These are phyloP conservation scores for Hansenula anomala DNA, from an alignment of 1,139 yeast species.

Conservation along the genomic window DNA sequence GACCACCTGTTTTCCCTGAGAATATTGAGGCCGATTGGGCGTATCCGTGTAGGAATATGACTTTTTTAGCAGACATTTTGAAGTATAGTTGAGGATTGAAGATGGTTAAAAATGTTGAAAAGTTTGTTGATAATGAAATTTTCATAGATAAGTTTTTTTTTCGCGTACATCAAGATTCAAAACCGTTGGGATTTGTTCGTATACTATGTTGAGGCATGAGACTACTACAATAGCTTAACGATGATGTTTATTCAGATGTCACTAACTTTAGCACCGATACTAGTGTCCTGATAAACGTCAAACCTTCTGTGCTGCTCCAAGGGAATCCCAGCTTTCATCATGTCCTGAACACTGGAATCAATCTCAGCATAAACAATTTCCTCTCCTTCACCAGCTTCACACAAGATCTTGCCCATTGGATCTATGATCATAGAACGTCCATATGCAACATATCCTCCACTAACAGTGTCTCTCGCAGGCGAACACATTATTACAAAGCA, in stretches of 20 bases:
- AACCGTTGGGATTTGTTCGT: no score
- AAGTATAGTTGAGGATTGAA: background rate
- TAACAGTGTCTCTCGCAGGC: constrained; percentile 80
- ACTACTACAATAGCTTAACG: no score
- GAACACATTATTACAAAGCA: constrained; percentile 75
- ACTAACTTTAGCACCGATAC: background rate
- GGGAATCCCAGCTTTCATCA: constrained; percentile 61
- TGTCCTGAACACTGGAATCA: constrained; percentile 63
- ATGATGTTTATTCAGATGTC: no score
- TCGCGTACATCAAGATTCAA: no score
- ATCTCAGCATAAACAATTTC: constrained; percentile 77
- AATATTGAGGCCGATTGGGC: constrained; percentile 69
- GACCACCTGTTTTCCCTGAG: constrained; percentile 71
- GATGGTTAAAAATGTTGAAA: background rate
- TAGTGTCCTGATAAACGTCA: constrained; percentile 51
- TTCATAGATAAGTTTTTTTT: no score
- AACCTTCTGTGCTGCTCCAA: constrained; percentile 76
- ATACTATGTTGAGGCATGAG: no score
- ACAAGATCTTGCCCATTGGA: constrained; percentile 75
- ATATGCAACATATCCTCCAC: constrained; percentile 77
- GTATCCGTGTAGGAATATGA: constrained; percentile 54
- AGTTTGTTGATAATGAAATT: no score
- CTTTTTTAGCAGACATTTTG: constrained; percentile 12
- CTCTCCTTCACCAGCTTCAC: constrained; percentile 84
- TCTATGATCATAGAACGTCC: constrained; percentile 89